These are phyloP conservation scores for Ascochyta koolunga DNA, from an alignment of 2,329 filamentous ascomycete genomes.

Conservation along the genomic window DNA sequence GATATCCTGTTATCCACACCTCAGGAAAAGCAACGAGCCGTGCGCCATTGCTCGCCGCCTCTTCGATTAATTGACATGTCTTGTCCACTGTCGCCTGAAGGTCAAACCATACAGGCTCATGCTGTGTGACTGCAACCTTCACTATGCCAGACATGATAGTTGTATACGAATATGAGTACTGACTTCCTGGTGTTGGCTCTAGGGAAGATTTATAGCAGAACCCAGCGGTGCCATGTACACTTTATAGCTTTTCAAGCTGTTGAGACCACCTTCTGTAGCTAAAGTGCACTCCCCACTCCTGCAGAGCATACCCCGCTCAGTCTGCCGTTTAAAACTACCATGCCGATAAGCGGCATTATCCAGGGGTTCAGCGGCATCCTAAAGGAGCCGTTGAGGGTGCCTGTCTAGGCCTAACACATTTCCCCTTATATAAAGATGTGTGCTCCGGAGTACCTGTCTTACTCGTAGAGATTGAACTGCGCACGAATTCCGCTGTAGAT, in stretches of 20 bases:
- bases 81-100: conserved; percentile 61
- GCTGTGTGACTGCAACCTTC: conserved; percentile 60
- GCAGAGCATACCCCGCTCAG: background rate
- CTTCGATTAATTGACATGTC: conserved; percentile 62
- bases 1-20: conserved; percentile 55
- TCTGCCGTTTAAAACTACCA: background rate
- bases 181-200: no score
- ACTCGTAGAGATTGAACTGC: background rate
- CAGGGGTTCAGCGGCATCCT: background rate
- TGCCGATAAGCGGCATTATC: conserved; percentile 1
- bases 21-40: conserved; percentile 60
- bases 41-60: conserved; percentile 61
- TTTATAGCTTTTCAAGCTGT: background rate
- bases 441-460: background rate
- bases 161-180: no score
- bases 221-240: background rate
- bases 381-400: background rate
- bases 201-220: no score
- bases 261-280: background rate
- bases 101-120: conserved; percentile 67
- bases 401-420: background rate
- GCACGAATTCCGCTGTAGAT: conserved; percentile 2
- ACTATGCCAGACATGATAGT: conserved; percentile 4
- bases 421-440: background rate
- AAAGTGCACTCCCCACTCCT: background rate